These are phyloP conservation scores for Triticum dicoccoides DNA, from an alignment of 176 grass and related monocot genomes.

Conservation along the genomic window DNA sequence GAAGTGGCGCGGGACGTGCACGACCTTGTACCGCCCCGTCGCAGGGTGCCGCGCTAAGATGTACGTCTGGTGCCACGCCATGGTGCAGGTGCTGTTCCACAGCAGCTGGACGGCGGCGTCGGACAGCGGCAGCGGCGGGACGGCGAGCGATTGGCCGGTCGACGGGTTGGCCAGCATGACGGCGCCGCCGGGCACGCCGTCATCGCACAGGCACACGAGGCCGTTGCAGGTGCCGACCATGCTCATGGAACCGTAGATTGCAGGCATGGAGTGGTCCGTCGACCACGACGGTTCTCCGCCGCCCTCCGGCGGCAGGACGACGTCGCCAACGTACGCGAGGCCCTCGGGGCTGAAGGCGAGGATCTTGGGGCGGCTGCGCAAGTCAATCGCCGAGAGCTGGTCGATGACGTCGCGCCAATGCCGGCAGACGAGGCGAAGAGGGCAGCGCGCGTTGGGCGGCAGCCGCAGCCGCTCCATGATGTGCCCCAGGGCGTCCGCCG, in stretches of 20 bases:
- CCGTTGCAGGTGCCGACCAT: background rate
- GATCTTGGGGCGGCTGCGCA: background rate
- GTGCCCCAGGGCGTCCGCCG: background rate
- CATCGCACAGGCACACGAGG: background rate
- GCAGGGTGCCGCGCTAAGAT: background rate
- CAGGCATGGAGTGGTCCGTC: background rate
- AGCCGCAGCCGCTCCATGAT: background rate
- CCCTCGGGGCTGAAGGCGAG: background rate
- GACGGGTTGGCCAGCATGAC: background rate
- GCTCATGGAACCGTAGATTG: background rate
- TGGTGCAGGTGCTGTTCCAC: background rate
- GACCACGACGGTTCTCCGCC: background rate
- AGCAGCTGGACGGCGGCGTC: background rate
- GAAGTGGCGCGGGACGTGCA: background rate
- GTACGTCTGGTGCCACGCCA: background rate
- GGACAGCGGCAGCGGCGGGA: background rate
- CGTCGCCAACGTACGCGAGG: background rate
- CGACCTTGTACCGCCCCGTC: background rate
- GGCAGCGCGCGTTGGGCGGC: background rate
- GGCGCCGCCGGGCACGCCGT: background rate
- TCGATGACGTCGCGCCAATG: background rate
- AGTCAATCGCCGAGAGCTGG: background rate
- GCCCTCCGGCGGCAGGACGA: background rate
- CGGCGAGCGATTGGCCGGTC: background rate
- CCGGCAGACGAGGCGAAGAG: background rate